Base-by-base conservation (phyloP, 1,139 yeast species). In the Magnusiomyces tetraspermus region DNA sequence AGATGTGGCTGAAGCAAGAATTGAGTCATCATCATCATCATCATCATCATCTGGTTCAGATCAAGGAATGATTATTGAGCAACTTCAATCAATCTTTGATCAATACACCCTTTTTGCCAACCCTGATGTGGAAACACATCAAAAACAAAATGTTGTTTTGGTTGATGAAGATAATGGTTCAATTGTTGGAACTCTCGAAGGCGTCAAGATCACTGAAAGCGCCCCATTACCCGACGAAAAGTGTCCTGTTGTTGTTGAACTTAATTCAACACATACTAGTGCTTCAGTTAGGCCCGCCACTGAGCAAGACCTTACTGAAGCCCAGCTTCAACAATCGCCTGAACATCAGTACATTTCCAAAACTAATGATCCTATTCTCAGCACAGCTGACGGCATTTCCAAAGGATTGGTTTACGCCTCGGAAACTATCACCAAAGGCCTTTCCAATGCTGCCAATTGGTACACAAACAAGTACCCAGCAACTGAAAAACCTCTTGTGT, bases 361-460 rank as follows among this genome's bases (percentile, higher is more conserved):
- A 38, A 38, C 41, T 28, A 28, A 42, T 15, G 56, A 53, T 38
- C n/a, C 30, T 4, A 46, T 53, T 19, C 31, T 51, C 11, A 42
- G 52, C 21, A 43, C 52, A 3, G 56, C 52, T 5, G 47, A 26
- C 1, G 53, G 48, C 6, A 23, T 53, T 11, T 53, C 56, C 30
- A 46, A 46, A 3, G 44, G 51, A 19, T 23, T 53, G 26, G 44
- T 53, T 1, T 51, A 19, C 24, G 52, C 47, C 23, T 51, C 56
- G 1, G 28, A 30, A 26, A 51, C 48, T 33, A 26, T 53, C 4
- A 41, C 53, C 10, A 38, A 45, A 1, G 56, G 56, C 15, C 24
- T 53, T 22, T 44, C 41, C 11, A 42, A 38, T 10, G 49, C 53
- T 17, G 56, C 56, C 22, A 24, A 21, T 33, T 53, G 56, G 56